These are phyloP conservation scores for Arachnomyces sp. DNA, from an alignment of 2,329 filamentous ascomycete genomes.

Conservation along the genomic window DNA sequence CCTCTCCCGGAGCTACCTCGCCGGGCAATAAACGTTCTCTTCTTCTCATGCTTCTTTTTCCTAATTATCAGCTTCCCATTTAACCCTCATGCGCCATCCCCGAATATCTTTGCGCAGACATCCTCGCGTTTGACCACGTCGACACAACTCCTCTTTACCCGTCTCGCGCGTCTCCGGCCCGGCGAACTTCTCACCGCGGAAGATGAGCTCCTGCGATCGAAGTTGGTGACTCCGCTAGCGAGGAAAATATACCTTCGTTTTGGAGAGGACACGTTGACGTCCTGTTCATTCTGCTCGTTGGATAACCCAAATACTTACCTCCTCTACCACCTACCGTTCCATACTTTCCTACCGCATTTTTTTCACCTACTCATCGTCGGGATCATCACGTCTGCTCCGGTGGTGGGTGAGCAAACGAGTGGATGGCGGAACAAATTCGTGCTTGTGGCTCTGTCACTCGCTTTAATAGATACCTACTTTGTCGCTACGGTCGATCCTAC, in stretches of 20 bases:
- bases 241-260: slow-evolving; percentile 76
- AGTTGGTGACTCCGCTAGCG: slow-evolving; percentile 64
- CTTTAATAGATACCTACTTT: slow-evolving; percentile 54
- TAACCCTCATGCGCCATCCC: slow-evolving; percentile 42
- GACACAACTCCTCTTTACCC: slow-evolving; percentile 75
- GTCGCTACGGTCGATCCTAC: slow-evolving; percentile 51
- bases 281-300: slow-evolving; percentile 76
- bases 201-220: slow-evolving; percentile 60
- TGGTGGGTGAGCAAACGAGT: slow-evolving; percentile 57
- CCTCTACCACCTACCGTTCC: slow-evolving; percentile 66
- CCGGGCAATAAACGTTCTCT: slow-evolving; percentile 43
- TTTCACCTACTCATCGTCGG: slow-evolving; percentile 67
- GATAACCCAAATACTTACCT: slow-evolving; percentile 65
- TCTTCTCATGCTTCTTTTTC: slow-evolving; percentile 46
- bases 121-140: slow-evolving; percentile 76
- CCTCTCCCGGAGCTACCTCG: slow-evolving; percentile 27
- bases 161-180: slow-evolving; percentile 48
- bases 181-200: slow-evolving; percentile 34
- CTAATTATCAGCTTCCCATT: slow-evolving; percentile 62
- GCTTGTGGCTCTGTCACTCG: slow-evolving; percentile 52
- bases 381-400: slow-evolving; percentile 60
- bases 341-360: slow-evolving; percentile 69
- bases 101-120: slow-evolving; percentile 71
- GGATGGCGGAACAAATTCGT: slow-evolving; percentile 67
- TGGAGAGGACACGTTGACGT: slow-evolving; percentile 64